Conservation (phyloP, 2,329 filamentous ascomycete genomes). For the Aureobasidium melanogenum region DNA sequence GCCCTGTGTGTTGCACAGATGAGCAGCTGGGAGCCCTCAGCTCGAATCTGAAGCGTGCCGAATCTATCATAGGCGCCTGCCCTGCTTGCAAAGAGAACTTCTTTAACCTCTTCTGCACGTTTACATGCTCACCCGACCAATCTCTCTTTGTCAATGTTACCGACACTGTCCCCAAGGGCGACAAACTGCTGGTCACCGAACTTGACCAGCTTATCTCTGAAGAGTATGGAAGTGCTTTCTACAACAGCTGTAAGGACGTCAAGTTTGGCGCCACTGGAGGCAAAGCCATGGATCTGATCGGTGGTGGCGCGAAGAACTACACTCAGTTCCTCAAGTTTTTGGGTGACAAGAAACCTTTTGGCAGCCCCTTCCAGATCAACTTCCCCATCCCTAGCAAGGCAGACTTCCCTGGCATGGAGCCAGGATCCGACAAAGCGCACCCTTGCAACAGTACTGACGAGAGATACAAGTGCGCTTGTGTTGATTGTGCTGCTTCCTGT, state of each 20-base stretch:
- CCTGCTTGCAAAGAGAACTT: slow-evolving; percentile 98
- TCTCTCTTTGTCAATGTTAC: slow-evolving; percentile 94
- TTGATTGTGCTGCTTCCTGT: slow-evolving; percentile 84
- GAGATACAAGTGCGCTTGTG: slow-evolving; percentile 79
- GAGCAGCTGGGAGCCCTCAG: slow-evolving; percentile 77
- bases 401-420: slow-evolving; percentile 58
- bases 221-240: slow-evolving; percentile 79
- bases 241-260: slow-evolving; percentile 96
- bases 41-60: slow-evolving; percentile 76
- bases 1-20: slow-evolving; percentile 73
- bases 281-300: slow-evolving; percentile 91
- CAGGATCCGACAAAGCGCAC: slow-evolving; percentile 64
- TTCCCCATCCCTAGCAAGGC: slow-evolving; percentile 58
- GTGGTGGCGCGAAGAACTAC: slow-evolving; percentile 87
- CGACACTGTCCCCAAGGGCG: slow-evolving; percentile 48
- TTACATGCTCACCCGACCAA: slow-evolving; percentile 95
- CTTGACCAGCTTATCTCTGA: slow-evolving; percentile 82
- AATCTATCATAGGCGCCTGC: slow-evolving; percentile 83
- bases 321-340: slow-evolving; percentile 81
- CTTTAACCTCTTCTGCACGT: slow-evolving; percentile 95
- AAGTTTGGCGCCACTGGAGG: slow-evolving; percentile 94
- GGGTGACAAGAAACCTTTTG: slow-evolving; percentile 81
- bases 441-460: slow-evolving; percentile 85
- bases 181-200: slow-evolving; percentile 69
- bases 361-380: slow-evolving; percentile 97